Conservation (phyloP, 768 basidiomycete genomes). For the Suillus americanus region DNA sequence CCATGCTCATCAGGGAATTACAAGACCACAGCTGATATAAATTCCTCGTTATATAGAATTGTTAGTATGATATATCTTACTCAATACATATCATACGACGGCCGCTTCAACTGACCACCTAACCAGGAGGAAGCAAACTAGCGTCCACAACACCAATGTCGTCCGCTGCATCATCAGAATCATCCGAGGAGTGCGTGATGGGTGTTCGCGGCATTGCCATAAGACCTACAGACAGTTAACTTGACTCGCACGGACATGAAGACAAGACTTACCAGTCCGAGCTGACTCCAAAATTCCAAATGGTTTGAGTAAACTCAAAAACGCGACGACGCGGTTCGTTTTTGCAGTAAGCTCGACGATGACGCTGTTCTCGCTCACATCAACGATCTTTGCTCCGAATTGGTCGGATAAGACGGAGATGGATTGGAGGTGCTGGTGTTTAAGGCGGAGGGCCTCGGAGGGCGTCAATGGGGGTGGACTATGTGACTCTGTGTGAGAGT, state of each 20-base stretch:
- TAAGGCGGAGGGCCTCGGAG: conserved; percentile 84
- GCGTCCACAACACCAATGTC: conserved; percentile 75
- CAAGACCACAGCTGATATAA: background rate
- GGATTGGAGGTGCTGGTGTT: conserved; percentile 88
- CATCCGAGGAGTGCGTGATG: conserved; percentile 57
- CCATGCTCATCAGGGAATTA: background rate
- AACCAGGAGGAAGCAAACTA: conserved; percentile 93
- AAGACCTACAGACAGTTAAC: conserved; percentile 51
- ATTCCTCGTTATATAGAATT: background rate
- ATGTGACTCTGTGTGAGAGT: conserved; percentile 22
- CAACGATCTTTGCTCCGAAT: conserved; percentile 91
- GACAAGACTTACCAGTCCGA: conserved; percentile 68
- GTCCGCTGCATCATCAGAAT: conserved; percentile 54
- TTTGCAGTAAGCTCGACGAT: conserved; percentile 96
- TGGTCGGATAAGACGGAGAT: conserved; percentile 81
- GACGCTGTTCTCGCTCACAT: conserved; percentile 91
- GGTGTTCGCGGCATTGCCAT: conserved; percentile 99
- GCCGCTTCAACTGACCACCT: conserved; percentile 18
- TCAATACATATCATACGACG: background rate
- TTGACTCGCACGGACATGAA: conserved; percentile 3
- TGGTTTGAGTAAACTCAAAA: conserved; percentile 86
- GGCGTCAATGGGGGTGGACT: conserved; percentile 48
- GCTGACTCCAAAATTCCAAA: conserved; percentile 97
- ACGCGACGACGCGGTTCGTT: conserved; percentile 88
- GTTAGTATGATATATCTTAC: background rate